These are phyloP conservation scores for Xanthoparmelia taractica DNA, from an alignment of 495 filamentous ascomycete genomes.

Conservation along the genomic window DNA sequence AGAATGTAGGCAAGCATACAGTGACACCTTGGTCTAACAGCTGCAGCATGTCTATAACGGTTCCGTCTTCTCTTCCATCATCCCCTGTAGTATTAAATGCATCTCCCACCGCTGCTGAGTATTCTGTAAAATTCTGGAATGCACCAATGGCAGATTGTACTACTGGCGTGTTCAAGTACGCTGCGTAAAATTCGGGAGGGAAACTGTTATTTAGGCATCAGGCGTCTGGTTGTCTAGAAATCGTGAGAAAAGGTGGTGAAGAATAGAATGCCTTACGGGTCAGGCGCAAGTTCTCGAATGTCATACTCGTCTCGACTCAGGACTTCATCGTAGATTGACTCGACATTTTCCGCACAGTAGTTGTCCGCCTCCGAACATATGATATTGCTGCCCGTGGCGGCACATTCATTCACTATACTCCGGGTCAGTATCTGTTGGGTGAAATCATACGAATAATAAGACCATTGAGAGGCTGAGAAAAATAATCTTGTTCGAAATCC, in stretches of 20 bases:
- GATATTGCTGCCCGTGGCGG: conserved; percentile 32
- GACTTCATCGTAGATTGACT: conserved; percentile 32
- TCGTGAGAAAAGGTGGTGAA: not conserved
- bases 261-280: conserved; percentile 33
- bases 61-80: conserved; percentile 38
- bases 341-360: conserved; percentile 37
- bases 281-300: conserved; percentile 44
- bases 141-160: conserved; percentile 60
- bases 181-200: conserved; percentile 53
- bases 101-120: conserved; percentile 39
- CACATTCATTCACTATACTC: conserved; percentile 38
- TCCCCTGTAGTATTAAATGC: conserved; percentile 48
- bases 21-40: conserved; percentile 52
- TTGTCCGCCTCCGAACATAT: conserved; percentile 35
- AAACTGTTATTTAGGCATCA: conserved; percentile 31
- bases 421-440: not conserved
- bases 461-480: not conserved
- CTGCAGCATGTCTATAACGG: conserved; percentile 45
- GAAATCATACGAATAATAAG: not conserved
- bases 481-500: not conserved
- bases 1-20: conserved; percentile 20
- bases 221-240: not conserved
- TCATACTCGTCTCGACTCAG: conserved; percentile 55
- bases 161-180: conserved; percentile 55
- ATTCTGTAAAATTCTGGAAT: conserved; percentile 58